Evolutionary conservation across 371 early-diverging fungal genomes (phyloP).

Genomic region (Mucor irregularis): DNA sequence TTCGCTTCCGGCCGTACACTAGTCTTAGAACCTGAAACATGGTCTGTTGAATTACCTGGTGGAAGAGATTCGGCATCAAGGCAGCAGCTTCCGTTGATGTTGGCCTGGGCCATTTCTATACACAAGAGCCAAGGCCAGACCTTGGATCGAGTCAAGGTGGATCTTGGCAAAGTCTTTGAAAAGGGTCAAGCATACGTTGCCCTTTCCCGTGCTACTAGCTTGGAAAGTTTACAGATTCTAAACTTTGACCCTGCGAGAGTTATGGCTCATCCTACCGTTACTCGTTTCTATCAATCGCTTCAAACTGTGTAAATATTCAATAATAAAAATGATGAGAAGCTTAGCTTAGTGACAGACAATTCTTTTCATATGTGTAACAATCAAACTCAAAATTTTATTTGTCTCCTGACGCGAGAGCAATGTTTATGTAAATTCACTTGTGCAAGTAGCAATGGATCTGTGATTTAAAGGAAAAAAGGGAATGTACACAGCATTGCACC

Average conservation of each 20-base stretch:
- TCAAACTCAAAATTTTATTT: not conserved
- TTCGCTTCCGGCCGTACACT: conserved; percentile 49
- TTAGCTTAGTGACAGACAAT: too few species aligned
- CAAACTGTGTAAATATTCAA: conserved; percentile 8
- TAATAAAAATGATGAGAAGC: too few species aligned
- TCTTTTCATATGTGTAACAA: too few species aligned
- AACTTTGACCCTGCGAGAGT: conserved; percentile 72
- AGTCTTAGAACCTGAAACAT: conserved; percentile 56
- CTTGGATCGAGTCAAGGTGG: conserved; percentile 78
- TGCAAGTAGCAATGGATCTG: too few species aligned
- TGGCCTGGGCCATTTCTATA: conserved; percentile 77
- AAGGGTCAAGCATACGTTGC: conserved; percentile 94
- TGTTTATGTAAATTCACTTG: too few species aligned
- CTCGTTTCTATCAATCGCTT: conserved; percentile 54
- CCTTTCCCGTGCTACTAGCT: conserved; percentile 73
- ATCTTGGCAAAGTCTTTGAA: conserved; percentile 82
- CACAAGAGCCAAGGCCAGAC: conserved; percentile 96
- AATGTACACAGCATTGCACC: too few species aligned
- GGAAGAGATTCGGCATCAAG: conserved; percentile 32
- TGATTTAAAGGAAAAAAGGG: too few species aligned
- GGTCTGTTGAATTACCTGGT: conserved; percentile 62
- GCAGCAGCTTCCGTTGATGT: conserved; percentile 68
- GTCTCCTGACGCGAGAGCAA: not conserved
- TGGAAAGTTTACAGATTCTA: conserved; percentile 71
- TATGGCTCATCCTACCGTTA: conserved; percentile 75